phyloP scores from a whole-genome alignment of 768 basidiomycete species.

The Rhizopogon vulgaris region DNA sequence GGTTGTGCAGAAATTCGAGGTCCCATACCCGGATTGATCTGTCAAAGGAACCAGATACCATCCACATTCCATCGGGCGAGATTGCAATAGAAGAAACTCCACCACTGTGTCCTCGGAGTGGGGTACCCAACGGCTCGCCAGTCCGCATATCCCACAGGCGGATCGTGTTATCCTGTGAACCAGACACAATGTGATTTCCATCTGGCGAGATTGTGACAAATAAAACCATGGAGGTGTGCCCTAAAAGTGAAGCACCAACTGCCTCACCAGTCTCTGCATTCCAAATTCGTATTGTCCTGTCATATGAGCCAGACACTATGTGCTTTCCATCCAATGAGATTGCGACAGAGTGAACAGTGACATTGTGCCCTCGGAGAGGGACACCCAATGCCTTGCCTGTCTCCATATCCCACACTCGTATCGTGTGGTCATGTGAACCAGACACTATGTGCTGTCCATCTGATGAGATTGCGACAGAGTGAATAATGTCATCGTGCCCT shows the following conservation, averaged over 20 bases:
- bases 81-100: not conserved
- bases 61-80: not conserved
- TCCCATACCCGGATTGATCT: constrained; percentile 16
- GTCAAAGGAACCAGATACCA: not conserved
- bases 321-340: not conserved
- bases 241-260: no score
- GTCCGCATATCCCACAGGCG: constrained; percentile 1
- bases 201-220: no score
- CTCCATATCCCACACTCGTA: not conserved
- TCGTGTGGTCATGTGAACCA: not conserved
- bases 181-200: no score
- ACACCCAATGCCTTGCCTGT: not conserved
- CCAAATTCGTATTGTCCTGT: not conserved
- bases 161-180: constrained; percentile 5
- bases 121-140: no score
- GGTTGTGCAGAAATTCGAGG: not conserved
- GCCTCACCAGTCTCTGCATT: not conserved
- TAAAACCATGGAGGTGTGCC: no score
- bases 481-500: no score
- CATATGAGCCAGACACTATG: not conserved
- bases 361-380: no score
- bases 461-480: not conserved
- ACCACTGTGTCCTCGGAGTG: not conserved
- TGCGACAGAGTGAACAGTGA: no score
- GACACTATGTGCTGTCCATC: not conserved